Percentiles rank a stretch among this genome's conserved stretches.
Conservation (phyloP, 2,329 filamentous ascomycete species). For the Amauroascus verrucosus region DNA sequence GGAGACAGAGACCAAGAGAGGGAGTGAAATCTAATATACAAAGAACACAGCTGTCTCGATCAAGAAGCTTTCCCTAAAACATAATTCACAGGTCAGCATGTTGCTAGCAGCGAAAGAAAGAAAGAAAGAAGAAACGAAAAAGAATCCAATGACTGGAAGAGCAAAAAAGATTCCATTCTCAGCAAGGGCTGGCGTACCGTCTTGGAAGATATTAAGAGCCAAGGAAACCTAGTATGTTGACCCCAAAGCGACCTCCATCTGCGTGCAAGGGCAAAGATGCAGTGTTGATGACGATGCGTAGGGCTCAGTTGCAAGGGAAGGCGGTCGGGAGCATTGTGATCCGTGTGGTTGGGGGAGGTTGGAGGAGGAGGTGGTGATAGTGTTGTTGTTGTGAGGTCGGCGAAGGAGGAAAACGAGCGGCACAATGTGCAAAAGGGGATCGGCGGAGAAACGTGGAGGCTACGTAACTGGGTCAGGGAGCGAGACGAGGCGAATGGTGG, state of each 20-base stretch:
- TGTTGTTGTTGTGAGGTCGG: neutral
- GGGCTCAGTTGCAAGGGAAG: neutral
- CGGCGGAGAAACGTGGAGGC: neutral
- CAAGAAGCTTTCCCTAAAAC: neutral
- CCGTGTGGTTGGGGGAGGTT: neutral
- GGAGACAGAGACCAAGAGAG: neutral
- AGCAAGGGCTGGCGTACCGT: no score
- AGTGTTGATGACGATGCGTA: neutral
- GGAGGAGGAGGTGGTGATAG: neutral
- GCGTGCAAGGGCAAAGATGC: neutral
- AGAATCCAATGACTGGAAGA: no score
- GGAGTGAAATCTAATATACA: neutral
- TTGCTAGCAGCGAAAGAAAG: neutral
- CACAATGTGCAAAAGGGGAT: neutral
- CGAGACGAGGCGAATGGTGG: neutral
- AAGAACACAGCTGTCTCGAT: conserved; percentile 7
- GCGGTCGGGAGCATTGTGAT: neutral
- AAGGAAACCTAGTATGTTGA: neutral
- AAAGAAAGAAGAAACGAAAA: neutral
- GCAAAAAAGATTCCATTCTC: neutral
- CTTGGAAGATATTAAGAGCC: no score
- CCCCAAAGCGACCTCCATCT: conserved; percentile 13
- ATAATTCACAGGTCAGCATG: conserved; percentile 5
- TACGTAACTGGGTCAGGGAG: neutral
- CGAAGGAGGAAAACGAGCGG: neutral